Conservation (phyloP, 2,329 filamentous ascomycete species). For the Exserohilum turcica region DNA sequence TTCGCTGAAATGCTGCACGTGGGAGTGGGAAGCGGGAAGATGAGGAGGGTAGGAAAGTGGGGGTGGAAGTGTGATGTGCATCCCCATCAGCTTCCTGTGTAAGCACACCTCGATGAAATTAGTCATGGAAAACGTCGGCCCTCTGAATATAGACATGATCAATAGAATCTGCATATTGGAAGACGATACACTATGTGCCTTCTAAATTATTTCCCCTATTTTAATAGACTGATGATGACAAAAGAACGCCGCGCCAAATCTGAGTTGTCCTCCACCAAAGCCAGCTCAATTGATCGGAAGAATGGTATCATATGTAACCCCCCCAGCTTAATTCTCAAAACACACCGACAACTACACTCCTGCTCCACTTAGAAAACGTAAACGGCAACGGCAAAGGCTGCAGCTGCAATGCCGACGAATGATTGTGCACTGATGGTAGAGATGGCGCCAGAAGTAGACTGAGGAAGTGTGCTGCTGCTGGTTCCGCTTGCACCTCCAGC, state of each 20-base stretch:
- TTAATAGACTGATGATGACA: background rate
- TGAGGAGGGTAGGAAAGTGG: constrained; percentile 7
- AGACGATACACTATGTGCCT: background rate
- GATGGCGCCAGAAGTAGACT: constrained; percentile 36
- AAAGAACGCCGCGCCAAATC: constrained; percentile 15
- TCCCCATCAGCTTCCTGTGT: constrained; percentile 3
- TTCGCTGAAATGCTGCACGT: constrained; percentile 26
- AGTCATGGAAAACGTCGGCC: background rate
- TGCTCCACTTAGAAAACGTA: constrained; percentile 29
- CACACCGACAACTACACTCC: background rate
- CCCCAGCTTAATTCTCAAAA: background rate
- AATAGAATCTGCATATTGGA: background rate
- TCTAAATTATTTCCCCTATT: background rate
- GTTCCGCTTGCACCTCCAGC: constrained; percentile 17
- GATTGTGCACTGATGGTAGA: constrained; percentile 29
- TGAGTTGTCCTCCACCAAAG: constrained; percentile 14
- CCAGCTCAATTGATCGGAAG: constrained; percentile 23
- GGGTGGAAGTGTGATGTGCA: constrained; percentile 18
- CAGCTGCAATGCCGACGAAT: constrained; percentile 34
- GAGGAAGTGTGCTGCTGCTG: constrained; percentile 23
- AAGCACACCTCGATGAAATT: background rate
- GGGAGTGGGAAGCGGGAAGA: constrained; percentile 12
- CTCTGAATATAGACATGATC: background rate
- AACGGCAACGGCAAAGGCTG: constrained; percentile 29
- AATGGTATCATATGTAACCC: constrained; percentile 30